A percentile compares a stretch with the other conserved stretches of the same genome.
phyloP scores from a whole-genome alignment of 78 protist genomes.

The Protostelium mycophagum region DNA sequence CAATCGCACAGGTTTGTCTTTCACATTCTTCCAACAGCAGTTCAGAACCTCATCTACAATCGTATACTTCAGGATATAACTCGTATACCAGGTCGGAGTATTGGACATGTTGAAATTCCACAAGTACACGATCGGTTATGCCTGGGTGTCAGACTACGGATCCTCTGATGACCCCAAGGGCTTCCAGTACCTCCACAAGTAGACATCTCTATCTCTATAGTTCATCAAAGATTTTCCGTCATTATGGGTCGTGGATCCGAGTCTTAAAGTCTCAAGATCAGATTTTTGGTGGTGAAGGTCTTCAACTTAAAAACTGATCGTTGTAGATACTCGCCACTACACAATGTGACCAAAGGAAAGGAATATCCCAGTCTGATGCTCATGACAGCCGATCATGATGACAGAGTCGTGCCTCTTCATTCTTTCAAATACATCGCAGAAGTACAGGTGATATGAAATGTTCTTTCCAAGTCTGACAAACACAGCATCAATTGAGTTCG shows the following conservation, averaged over 20 bases:
- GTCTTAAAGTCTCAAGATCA: no score
- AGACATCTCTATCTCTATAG: no score
- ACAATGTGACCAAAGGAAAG: conserved; percentile 37
- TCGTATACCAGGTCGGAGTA: conserved; percentile 69
- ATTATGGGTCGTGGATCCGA: no score
- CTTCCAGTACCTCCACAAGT: conserved; percentile 17
- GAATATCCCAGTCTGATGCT: conserved; percentile 71
- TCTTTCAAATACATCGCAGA: conserved; percentile 74
- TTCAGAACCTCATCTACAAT: conserved; percentile 2
- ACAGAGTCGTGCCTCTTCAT: conserved; percentile 92
- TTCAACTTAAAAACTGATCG: background rate
- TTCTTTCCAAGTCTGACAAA: background rate
- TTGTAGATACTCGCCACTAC: conserved; percentile 79
- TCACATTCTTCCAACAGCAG: conserved; percentile 5
- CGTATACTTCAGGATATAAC: background rate
- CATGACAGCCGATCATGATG: conserved; percentile 88
- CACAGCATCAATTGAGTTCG: conserved; percentile 47
- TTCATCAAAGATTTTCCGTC: no score
- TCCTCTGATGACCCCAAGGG: conserved; percentile 37
- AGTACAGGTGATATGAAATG: background rate
- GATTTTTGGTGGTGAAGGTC: background rate
- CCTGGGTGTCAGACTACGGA: conserved; percentile 87
- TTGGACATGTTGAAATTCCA: conserved; percentile 91
- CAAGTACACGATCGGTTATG: conserved; percentile 87
- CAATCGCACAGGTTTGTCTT: background rate